Evolutionary conservation across 2,329 filamentous ascomycete species (phyloP).

Genomic region (Chrysosporium queenslandicum): DNA sequence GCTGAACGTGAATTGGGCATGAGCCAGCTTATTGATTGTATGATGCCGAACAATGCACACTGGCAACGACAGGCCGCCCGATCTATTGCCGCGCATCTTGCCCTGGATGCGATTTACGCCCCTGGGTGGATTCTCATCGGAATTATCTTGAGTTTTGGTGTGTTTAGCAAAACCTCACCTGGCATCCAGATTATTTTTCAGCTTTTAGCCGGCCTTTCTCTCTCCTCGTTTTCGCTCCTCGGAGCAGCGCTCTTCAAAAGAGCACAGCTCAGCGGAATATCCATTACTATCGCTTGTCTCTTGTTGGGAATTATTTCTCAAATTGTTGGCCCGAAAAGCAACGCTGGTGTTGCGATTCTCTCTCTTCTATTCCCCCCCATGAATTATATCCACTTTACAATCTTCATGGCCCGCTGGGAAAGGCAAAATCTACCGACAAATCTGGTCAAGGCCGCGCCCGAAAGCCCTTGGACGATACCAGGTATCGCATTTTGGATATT

Average conservation of each 20-base stretch:
- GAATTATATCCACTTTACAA: slow-evolving; percentile 74
- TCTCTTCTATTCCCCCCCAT: slow-evolving; percentile 75
- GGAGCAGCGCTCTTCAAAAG: slow-evolving; percentile 76
- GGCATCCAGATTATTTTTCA: slow-evolving; percentile 64
- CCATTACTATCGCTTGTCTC: slow-evolving; percentile 60
- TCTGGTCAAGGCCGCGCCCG: slow-evolving; percentile 52
- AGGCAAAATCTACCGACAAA: slow-evolving; percentile 49
- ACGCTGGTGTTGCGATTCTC: slow-evolving; percentile 56
- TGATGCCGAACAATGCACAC: slow-evolving; percentile 65
- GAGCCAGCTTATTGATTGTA: slow-evolving; percentile 78
- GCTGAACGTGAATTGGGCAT: slow-evolving; percentile 78
- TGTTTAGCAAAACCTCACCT: slow-evolving; percentile 55
- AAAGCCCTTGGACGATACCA: slow-evolving; percentile 57
- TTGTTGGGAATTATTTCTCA: slow-evolving; percentile 75
- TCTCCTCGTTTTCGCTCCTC: slow-evolving; percentile 71
- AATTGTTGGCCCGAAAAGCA: slow-evolving; percentile 48
- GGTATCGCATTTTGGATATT: slow-evolving; percentile 72
- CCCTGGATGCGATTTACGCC: slow-evolving; percentile 69
- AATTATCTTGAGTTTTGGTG: slow-evolving; percentile 46
- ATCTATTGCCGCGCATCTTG: slow-evolving; percentile 67
- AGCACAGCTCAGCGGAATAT: slow-evolving; percentile 78
- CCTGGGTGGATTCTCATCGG: slow-evolving; percentile 75
- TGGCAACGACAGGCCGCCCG: slow-evolving; percentile 72
- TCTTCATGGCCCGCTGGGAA: slow-evolving; percentile 69
- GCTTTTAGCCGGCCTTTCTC: slow-evolving; percentile 62